phyloP scores from a whole-genome alignment of 352 stramenopile species.

The Discostella stelligera region DNA sequence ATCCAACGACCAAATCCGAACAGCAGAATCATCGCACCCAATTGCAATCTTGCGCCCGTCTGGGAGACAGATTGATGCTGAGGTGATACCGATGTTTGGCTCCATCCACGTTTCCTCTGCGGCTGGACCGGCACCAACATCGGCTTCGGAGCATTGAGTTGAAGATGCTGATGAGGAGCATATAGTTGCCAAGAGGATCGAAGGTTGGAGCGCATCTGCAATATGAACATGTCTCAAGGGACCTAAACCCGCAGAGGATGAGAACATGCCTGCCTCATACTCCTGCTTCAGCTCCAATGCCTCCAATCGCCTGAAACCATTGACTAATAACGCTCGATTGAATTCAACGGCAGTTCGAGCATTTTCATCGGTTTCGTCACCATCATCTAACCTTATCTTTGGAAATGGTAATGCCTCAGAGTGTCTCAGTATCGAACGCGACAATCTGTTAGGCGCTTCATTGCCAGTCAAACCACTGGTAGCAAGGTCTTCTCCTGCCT shows the following conservation, averaged over 20 bases:
- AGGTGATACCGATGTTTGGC: constrained; percentile 75
- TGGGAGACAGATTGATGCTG: constrained; percentile 68
- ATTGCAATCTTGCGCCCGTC: constrained; percentile 69
- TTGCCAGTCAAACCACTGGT: constrained; percentile 17
- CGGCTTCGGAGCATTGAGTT: constrained; percentile 20
- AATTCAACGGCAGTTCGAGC: constrained; percentile 58
- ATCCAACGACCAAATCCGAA: constrained; percentile 71
- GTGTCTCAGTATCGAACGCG: constrained; percentile 42
- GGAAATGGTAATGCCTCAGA: constrained; percentile 67
- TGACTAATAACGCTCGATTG: constrained; percentile 73
- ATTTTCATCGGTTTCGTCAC: constrained; percentile 41
- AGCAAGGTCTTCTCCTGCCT: constrained; percentile 44
- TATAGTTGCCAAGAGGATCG: constrained; percentile 70
- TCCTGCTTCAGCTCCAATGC: constrained; percentile 76
- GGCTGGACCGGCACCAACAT: constrained; percentile 15
- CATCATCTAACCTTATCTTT: constrained; percentile 64
- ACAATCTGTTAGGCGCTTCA: constrained; percentile 23
- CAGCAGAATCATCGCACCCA: constrained; percentile 70
- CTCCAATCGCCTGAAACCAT: constrained; percentile 80
- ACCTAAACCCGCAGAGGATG: neutral
- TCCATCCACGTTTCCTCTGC: constrained; percentile 59
- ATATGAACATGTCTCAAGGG: constrained; percentile 18
- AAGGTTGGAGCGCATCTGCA: constrained; percentile 68
- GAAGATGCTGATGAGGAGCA: constrained; percentile 45
- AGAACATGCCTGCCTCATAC: constrained; percentile 60